Evolutionary conservation across 192 early-diverging fungal species (phyloP).

Genomic region (Backusella tuberculispora): DNA sequence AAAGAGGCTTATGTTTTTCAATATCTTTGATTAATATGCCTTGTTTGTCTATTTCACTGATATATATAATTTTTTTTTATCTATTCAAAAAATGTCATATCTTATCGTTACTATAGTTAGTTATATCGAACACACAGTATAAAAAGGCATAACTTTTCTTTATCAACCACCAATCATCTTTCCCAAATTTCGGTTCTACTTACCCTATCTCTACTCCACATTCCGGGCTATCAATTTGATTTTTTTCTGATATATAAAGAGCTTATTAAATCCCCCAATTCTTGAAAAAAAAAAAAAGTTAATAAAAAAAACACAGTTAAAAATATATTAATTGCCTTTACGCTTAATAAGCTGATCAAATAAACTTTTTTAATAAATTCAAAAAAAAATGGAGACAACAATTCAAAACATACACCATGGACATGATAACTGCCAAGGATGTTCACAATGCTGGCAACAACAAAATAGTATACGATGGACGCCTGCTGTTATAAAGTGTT

Average conservation of each 20-base stretch:
- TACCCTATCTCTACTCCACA: constrained; percentile 4
- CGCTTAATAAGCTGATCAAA: too few species aligned
- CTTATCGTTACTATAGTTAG: background rate
- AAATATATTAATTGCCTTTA: too few species aligned
- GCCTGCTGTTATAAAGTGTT: constrained; percentile 60
- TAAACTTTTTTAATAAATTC: too few species aligned
- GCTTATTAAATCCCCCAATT: background rate
- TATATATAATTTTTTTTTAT: background rate
- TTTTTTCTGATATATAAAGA: background rate
- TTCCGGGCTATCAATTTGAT: constrained; percentile 10
- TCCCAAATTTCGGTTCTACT: background rate
- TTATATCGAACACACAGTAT: background rate
- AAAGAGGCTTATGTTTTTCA: too few species aligned
- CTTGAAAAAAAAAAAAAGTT: background rate
- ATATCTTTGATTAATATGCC: too few species aligned
- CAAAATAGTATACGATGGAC: constrained; percentile 7
- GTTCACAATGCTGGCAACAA: constrained; percentile 3
- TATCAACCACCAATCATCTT: constrained; percentile 11
- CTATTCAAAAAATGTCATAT: background rate
- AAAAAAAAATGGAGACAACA: background rate
- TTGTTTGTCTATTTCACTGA: background rate
- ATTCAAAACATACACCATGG: background rate
- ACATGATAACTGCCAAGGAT: constrained; percentile 13
- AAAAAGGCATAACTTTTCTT: background rate
- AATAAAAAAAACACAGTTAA: background rate